These are phyloP conservation scores for Diphasiastrum complanatum DNA, from an alignment of 83 land plant genomes.

Conservation along the genomic window DNA sequence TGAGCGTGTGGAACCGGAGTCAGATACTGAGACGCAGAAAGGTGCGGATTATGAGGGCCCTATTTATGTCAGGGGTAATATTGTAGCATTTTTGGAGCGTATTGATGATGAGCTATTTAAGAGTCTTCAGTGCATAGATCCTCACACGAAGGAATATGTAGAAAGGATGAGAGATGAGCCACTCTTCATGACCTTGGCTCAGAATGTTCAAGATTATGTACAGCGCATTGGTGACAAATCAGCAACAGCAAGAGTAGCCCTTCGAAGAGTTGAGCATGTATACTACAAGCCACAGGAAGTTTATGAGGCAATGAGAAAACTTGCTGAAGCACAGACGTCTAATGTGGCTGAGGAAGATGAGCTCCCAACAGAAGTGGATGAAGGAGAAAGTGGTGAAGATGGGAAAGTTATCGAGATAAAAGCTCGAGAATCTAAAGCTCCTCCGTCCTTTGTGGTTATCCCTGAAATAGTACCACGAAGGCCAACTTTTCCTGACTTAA, in stretches of 20 bases:
- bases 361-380: conserved; percentile 28
- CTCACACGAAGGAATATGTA: conserved; percentile 78
- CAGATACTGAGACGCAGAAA: conserved; percentile 69
- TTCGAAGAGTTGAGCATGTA: conserved; percentile 64
- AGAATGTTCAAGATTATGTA: conserved; percentile 79
- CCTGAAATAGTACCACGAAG: conserved; percentile 72
- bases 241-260: conserved; percentile 75
- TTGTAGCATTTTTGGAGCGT: conserved; percentile 66
- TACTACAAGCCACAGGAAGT: conserved; percentile 95
- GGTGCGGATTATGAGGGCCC: conserved; percentile 51
- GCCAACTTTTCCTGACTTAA: conserved; percentile 65
- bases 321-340: conserved; percentile 31
- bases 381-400: conserved; percentile 43
- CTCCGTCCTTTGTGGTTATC: conserved; percentile 49
- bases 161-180: conserved; percentile 85
- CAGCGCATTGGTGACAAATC: conserved; percentile 54
- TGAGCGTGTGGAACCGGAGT: conserved; percentile 55
- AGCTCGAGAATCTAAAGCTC: conserved; percentile 47
- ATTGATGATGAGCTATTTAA: conserved; percentile 71
- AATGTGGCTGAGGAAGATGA: conserved; percentile 28
- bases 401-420: conserved; percentile 14
- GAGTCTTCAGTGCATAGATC: conserved; percentile 81
- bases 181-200: conserved; percentile 64
- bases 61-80: conserved; percentile 43
- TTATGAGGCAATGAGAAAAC: conserved; percentile 82